phyloP scores from a whole-genome alignment of 2,329 filamentous ascomycete genomes.

The Triangularia setosa region DNA sequence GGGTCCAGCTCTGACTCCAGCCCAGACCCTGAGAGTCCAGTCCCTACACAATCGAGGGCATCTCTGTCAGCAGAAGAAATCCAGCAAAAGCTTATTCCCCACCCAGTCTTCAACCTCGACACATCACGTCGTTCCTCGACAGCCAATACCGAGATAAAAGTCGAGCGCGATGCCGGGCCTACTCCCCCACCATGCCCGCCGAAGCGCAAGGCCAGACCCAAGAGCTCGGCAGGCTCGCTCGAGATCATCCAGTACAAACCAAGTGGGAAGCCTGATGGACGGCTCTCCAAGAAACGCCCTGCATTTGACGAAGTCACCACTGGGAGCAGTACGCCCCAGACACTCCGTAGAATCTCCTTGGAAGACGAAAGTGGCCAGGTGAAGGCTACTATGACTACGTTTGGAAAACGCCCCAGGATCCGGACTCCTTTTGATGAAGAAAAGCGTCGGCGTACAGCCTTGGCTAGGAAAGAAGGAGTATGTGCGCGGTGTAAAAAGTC shows the following conservation, averaged over 20 bases:
- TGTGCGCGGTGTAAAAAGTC: constrained; percentile 22
- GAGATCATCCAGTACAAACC: constrained; percentile 20
- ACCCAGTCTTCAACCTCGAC: background rate
- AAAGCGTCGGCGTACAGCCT: constrained; percentile 18
- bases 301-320: constrained; percentile 6
- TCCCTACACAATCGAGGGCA: background rate
- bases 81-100: background rate
- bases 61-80: background rate
- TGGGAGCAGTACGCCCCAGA: constrained; percentile 4
- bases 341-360: constrained; percentile 10
- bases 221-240: background rate
- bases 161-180: background rate
- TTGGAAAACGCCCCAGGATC: constrained; percentile 15
- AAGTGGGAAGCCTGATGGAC: background rate
- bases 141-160: background rate
- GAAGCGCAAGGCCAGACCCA: background rate
- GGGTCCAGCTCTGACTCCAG: background rate
- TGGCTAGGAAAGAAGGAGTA: constrained; percentile 22
- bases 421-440: constrained; percentile 16
- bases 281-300: constrained; percentile 15
- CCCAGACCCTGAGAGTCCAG: background rate
- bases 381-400: constrained; percentile 18
- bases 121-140: background rate
- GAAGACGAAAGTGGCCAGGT: constrained; percentile 16
- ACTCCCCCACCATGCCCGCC: background rate